Base-by-base conservation (phyloP, 768 basidiomycete species). In the Saitozyma podzolica region DNA sequence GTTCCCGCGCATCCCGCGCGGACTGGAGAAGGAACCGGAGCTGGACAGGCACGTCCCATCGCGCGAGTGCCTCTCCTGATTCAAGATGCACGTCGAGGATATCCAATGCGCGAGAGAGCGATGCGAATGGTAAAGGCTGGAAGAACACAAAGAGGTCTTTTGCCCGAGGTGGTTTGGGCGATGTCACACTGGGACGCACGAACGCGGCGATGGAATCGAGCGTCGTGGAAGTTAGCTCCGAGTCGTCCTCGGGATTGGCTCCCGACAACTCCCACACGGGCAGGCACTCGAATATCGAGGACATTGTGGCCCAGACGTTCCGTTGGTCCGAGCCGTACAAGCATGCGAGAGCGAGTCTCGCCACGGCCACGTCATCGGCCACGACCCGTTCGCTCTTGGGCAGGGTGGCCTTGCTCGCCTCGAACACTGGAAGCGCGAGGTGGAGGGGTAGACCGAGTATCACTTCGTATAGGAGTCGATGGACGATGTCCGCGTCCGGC, bases 71-170 rank as follows among this genome's bases (percentile, higher is more conserved):
- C 79, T 98, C 95, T 19, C 91, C 94, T 0, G 90, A 89, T 73
- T 96, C 91, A 11, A 99, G 84, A 78, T 98, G 95, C 1, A 95
- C 86, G 79, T 98, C 95, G 56, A 97, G 84, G 55, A 92, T 86
- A 75, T 99, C 95, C 47, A 99, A 85, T 7, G 88, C 87, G 56
- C 86, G 85, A 0, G 93, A 94, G 8, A 97, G 82, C 0, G 89
- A 86, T 2, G 85, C 80, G 17, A 88, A 79, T 0, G 89, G 86
- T 6, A 97, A 83, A 1, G 90, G 89, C 59, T 85, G 84, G 82
- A 96, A 93, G 82, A 93, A 94, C 2, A 88, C 67, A 62, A 89
- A 82, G 8, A 97, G 82, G 63, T 93, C 90, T 9, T 84, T 81
- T 3, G 94, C 82, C 10, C 85, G 65, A 2, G 85, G 72, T 82